phyloP scores from a whole-genome alignment of 495 filamentous ascomycete species.

The Penicillium paradoxum region DNA sequence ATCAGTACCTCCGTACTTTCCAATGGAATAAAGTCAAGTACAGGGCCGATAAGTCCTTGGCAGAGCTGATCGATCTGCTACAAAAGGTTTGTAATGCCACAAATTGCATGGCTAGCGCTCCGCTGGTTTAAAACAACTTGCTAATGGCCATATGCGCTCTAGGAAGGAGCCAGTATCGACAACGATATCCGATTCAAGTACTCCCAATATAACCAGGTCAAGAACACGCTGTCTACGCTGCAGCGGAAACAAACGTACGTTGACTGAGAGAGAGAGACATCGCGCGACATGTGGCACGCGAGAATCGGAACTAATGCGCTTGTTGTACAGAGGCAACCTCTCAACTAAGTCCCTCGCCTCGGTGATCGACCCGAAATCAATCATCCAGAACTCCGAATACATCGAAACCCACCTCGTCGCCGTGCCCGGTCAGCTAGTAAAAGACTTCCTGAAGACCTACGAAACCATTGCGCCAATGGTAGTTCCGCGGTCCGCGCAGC shows the following conservation, averaged over 20 bases:
- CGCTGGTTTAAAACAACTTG: background rate
- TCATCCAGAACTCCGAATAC: conserved; percentile 91
- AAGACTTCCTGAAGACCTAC: conserved; percentile 85
- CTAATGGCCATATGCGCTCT: conserved; percentile 1
- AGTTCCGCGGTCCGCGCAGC: conserved; percentile 77
- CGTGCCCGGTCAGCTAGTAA: conserved; percentile 68
- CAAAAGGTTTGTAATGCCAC: conserved; percentile 60
- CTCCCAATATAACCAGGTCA: conserved; percentile 84
- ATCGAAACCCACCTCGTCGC: conserved; percentile 91
- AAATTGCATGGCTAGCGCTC: background rate
- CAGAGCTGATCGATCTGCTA: conserved; percentile 76
- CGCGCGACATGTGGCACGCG: background rate
- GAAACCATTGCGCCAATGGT: conserved; percentile 82
- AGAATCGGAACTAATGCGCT: conserved; percentile 12
- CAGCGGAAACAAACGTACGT: conserved; percentile 81
- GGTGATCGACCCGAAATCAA: conserved; percentile 68
- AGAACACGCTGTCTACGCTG: conserved; percentile 70
- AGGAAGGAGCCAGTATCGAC: conserved; percentile 85
- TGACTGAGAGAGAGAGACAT: background rate
- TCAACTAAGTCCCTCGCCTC: conserved; percentile 88
- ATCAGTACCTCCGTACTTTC: conserved; percentile 85
- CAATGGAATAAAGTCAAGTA: conserved; percentile 97
- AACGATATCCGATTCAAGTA: conserved; percentile 92
- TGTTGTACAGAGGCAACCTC: conserved; percentile 71
- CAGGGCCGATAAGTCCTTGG: conserved; percentile 79